Conservation (phyloP, 805 yeast species). For the Wickerhamiella cacticola region DNA sequence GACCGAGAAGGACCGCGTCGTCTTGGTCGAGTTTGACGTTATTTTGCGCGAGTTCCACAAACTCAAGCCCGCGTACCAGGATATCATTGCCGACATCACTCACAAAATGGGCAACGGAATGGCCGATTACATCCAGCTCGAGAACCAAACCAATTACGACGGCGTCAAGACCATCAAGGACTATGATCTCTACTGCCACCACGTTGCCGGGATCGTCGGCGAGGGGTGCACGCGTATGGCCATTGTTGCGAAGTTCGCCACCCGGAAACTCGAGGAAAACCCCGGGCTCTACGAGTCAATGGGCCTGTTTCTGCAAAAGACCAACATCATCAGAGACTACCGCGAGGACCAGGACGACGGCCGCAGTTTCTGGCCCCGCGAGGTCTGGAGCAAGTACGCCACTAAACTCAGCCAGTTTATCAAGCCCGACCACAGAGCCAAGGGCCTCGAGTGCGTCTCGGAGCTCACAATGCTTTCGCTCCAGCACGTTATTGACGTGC, state of each 20-base stretch:
- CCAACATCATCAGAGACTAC: conserved; percentile 91
- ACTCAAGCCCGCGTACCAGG: conserved; percentile 65
- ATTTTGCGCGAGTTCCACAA: conserved; percentile 60
- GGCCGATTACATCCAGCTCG: conserved; percentile 83
- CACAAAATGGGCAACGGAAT: conserved; percentile 90
- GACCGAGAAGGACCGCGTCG: conserved; percentile 69
- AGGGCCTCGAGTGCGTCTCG: conserved; percentile 65
- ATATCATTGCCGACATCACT: conserved; percentile 65
- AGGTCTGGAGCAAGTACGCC: conserved; percentile 81
- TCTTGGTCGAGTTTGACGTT: conserved; percentile 63
- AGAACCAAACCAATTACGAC: conserved; percentile 53
- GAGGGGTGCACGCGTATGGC: conserved; percentile 83
- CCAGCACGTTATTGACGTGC: conserved; percentile 61
- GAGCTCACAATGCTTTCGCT: conserved; percentile 73
- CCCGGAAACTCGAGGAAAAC: conserved; percentile 39
- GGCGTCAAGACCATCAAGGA: conserved; percentile 73
- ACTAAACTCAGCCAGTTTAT: conserved; percentile 45
- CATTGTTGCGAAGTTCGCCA: conserved; percentile 61
- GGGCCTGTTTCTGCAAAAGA: conserved; percentile 93
- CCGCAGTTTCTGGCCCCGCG: conserved; percentile 92
- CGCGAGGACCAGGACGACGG: conserved; percentile 86
- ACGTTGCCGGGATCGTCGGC: conserved; percentile 96
- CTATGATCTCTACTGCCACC: conserved; percentile 85
- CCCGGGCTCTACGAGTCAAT: conserved; percentile 61
- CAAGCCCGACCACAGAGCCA: conserved; percentile 35